Percentiles rank a stretch among this genome's conserved stretches.
Evolutionary conservation across 305 asterid genomes (phyloP).

Genomic region (Fraxinus albicans): DNA sequence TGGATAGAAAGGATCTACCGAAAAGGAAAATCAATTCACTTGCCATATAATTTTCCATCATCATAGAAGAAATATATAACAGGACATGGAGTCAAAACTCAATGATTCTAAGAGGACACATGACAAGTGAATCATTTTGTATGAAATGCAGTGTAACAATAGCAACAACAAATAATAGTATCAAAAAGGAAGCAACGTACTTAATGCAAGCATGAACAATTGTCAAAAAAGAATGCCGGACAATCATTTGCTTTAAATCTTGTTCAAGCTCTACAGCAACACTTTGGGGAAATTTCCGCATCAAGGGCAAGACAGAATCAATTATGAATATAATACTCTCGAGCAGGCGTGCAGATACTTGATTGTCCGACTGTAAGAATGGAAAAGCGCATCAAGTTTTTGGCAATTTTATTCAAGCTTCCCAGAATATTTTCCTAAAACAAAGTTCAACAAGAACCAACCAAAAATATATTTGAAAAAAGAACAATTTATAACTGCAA

Average conservation of each 20-base stretch:
- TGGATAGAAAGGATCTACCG: background rate
- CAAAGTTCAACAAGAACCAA: slow-evolving; percentile 22
- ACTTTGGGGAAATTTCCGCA: slow-evolving; percentile 82
- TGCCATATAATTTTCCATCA: slow-evolving; percentile 12
- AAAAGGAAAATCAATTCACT: slow-evolving; percentile 12
- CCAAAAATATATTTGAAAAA: background rate
- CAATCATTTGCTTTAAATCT: slow-evolving; percentile 97
- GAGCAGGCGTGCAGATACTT: slow-evolving; percentile 84
- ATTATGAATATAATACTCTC: slow-evolving; percentile 94
- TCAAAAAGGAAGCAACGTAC: slow-evolving; percentile 45
- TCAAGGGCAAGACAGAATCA: slow-evolving; percentile 86
- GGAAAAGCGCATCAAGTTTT: slow-evolving; percentile 26
- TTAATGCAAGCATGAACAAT: slow-evolving; percentile 98
- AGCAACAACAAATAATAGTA: slow-evolving; percentile 22
- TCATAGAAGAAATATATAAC: slow-evolving; percentile 15
- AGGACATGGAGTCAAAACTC: slow-evolving; percentile 12
- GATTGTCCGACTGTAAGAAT: slow-evolving; percentile 76
- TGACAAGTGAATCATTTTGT: slow-evolving; percentile 3
- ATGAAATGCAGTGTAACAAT: slow-evolving; percentile 15
- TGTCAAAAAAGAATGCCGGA: slow-evolving; percentile 94
- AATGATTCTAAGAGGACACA: slow-evolving; percentile 17
- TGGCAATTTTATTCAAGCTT: slow-evolving; percentile 2
- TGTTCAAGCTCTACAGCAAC: slow-evolving; percentile 91
- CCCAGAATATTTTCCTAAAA: slow-evolving; percentile 14
- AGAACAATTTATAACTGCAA: background rate